Conservation (phyloP, 169 alveolate genomes). For the Plasmodium vivax region DNA sequence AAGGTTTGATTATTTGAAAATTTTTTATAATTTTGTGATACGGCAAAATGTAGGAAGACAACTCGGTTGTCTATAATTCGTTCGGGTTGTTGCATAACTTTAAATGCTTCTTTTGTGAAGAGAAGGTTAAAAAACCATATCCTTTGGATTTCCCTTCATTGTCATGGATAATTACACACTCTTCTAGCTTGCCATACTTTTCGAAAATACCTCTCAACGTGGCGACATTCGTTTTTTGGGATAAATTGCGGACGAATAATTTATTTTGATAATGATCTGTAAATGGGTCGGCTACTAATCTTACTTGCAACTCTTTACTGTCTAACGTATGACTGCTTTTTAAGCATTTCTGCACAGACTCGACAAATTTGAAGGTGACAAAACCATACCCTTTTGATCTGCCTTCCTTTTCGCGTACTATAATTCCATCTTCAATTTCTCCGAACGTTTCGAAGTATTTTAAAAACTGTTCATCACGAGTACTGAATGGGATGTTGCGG, state of each 20-base stretch:
- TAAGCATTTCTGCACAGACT: constrained; percentile 78
- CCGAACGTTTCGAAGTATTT: constrained; percentile 80
- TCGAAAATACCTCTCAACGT: constrained; percentile 77
- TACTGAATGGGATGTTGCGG: constrained; percentile 82
- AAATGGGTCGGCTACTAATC: constrained; percentile 82
- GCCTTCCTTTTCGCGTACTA: constrained; percentile 85
- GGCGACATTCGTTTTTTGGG: constrained; percentile 79
- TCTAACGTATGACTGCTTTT: constrained; percentile 74
- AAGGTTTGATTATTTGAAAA: constrained; percentile 49
- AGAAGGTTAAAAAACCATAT: constrained; percentile 80
- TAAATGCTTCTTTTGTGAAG: constrained; percentile 78
- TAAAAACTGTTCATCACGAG: constrained; percentile 79
- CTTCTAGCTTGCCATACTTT: constrained; percentile 82
- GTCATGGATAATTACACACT: constrained; percentile 81
- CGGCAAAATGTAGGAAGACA: constrained; percentile 80
- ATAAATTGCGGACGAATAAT: constrained; percentile 83
- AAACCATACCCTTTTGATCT: constrained; percentile 88
- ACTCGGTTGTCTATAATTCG: constrained; percentile 82
- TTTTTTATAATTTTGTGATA: constrained; percentile 76
- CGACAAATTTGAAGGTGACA: constrained; percentile 83
- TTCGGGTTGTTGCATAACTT: constrained; percentile 83
- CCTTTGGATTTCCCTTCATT: constrained; percentile 82
- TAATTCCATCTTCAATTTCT: constrained; percentile 84
- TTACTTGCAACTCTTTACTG: constrained; percentile 78
- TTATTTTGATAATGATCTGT: constrained; percentile 77